Conservation (phyloP, 352 stramenopile species). For the Phytophthora pisi region DNA sequence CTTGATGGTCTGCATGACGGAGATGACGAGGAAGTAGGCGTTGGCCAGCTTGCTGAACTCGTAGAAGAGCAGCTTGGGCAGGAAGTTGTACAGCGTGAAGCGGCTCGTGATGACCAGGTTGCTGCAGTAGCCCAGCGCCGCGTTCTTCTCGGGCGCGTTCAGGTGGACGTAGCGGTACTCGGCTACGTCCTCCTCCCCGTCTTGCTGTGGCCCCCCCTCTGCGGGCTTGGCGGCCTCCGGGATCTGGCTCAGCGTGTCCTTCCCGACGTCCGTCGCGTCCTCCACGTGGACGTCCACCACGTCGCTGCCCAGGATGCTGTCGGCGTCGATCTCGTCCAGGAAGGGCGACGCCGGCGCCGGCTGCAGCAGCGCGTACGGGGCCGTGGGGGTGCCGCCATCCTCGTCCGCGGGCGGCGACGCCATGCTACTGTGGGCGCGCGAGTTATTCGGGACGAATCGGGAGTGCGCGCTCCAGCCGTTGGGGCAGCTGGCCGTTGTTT, state of each 20-base stretch:
- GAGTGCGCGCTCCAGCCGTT: no score
- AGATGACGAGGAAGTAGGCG: constrained; percentile 94
- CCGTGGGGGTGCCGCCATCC: constrained; percentile 27
- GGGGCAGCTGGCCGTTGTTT: background rate
- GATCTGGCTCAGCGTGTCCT: constrained; percentile 21
- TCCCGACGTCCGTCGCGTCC: constrained; percentile 22
- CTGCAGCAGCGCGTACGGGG: constrained; percentile 31
- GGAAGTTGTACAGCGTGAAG: constrained; percentile 92
- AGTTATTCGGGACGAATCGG: background rate
- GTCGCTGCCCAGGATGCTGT: constrained; percentile 38
- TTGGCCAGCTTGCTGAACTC: constrained; percentile 93
- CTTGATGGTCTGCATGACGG: constrained; percentile 91
- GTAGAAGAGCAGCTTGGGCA: constrained; percentile 92
- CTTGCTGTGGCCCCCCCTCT: background rate
- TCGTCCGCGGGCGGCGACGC: constrained; percentile 10
- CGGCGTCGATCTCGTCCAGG: constrained; percentile 26
- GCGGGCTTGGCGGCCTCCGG: constrained; percentile 13
- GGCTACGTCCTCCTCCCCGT: constrained; percentile 9
- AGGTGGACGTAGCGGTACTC: constrained; percentile 74
- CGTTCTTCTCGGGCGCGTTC: constrained; percentile 71
- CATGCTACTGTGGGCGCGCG: background rate
- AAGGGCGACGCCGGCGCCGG: constrained; percentile 10
- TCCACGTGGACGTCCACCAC: constrained; percentile 39
- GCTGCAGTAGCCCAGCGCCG: constrained; percentile 58
- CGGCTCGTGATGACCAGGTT: constrained; percentile 91